Evolutionary conservation across 2,329 filamentous ascomycete species (phyloP).

Genomic region (Metarhizium humberi): DNA sequence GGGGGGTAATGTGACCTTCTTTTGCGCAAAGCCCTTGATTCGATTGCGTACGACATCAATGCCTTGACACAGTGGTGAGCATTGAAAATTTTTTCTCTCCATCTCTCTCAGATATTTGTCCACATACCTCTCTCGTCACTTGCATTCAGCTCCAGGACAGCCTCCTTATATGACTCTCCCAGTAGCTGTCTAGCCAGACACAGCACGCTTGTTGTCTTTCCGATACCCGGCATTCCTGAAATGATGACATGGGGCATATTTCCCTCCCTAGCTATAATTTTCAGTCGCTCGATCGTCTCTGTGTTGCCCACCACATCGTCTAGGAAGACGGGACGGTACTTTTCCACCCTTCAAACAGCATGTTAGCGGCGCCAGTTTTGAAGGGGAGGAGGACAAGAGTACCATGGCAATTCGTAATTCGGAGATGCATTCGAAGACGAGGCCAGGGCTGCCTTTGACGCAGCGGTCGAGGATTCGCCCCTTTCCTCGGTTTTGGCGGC

Average conservation of each 20-base stretch:
- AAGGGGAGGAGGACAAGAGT: conserved; percentile 7
- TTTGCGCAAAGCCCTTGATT: conserved; percentile 98
- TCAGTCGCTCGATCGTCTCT: conserved; percentile 92
- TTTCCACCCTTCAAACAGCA: conserved; percentile 69
- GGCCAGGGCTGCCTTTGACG: conserved; percentile 45
- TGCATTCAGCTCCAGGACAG: conserved; percentile 90
- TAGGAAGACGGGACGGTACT: conserved; percentile 89
- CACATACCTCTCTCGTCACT: conserved; percentile 76
- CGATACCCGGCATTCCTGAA: conserved; percentile 98
- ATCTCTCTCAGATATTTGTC: background rate
- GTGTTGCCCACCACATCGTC: conserved; percentile 97
- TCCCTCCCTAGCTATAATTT: conserved; percentile 96
- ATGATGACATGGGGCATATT: conserved; percentile 99
- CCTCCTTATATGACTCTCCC: conserved; percentile 93
- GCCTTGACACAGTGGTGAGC: conserved; percentile 34
- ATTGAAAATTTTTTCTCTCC: background rate
- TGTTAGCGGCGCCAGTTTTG: background rate
- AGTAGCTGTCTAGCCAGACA: conserved; percentile 88
- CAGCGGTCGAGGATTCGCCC: conserved; percentile 53
- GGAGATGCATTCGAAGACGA: conserved; percentile 38
- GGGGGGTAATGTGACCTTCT: conserved; percentile 88
- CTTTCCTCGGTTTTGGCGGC: conserved; percentile 38
- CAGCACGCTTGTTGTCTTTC: conserved; percentile 92
- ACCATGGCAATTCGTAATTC: conserved; percentile 76
- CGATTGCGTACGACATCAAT: conserved; percentile 96